Conservation (phyloP, 345 rosid species). For the Iberis pinnata region DNA sequence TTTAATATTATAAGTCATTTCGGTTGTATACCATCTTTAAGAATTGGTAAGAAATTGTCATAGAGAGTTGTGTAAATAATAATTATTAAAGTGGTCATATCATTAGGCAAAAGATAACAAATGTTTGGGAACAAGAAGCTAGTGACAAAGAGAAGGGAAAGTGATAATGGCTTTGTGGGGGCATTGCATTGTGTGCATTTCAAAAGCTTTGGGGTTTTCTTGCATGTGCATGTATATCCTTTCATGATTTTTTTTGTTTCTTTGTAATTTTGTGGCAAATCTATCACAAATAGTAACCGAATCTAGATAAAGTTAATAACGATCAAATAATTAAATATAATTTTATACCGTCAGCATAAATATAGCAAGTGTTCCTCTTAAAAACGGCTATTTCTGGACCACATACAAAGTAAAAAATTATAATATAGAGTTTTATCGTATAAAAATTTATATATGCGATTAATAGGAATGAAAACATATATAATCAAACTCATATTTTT, state of each 20-base stretch:
- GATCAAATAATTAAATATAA: too few relatives aligned
- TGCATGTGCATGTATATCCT: constrained; percentile 30
- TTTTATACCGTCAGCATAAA: too few relatives aligned
- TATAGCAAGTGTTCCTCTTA: too few relatives aligned
- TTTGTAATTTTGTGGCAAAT: constrained; percentile 14
- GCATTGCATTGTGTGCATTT: background rate
- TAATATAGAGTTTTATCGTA: too few relatives aligned
- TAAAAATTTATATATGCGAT: too few relatives aligned
- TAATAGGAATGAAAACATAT: too few relatives aligned
- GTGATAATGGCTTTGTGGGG: constrained; percentile 18
- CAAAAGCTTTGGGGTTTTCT: constrained; percentile 16
- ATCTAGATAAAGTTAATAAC: background rate
- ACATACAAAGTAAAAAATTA: too few relatives aligned
- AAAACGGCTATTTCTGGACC: too few relatives aligned
- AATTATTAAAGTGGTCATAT: background rate
- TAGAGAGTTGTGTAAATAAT: background rate
- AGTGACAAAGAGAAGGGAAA: constrained; percentile 26
- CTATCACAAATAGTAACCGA: background rate
- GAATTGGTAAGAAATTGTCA: too few relatives aligned
- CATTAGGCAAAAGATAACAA: constrained; percentile 31
- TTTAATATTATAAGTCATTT: too few relatives aligned
- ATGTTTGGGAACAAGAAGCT: constrained; percentile 24
- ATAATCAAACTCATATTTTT: too few relatives aligned
- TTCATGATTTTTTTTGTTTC: background rate
- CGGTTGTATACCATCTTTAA: too few relatives aligned